These are phyloP conservation scores for Skeletonema menzelii DNA, from an alignment of 108 stramenopile species.

Conservation along the genomic window DNA sequence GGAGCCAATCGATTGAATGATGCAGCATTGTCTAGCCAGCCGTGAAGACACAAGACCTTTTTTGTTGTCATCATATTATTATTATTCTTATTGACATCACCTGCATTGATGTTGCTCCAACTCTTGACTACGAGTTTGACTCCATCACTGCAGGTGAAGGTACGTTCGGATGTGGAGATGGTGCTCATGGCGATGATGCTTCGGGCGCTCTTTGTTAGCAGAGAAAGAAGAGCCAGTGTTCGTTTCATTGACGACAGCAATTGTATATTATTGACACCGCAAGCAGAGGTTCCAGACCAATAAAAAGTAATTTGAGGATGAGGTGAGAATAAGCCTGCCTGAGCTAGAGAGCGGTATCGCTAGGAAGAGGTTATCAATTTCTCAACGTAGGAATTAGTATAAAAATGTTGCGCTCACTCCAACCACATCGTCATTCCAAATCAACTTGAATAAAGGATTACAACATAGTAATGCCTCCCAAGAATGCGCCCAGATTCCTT, in stretches of 20 bases:
- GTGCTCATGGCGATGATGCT: neutral
- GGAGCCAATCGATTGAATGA: conserved; percentile 73
- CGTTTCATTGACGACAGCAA: neutral
- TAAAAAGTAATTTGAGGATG: no score
- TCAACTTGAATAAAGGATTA: no score
- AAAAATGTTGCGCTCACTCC: no score
- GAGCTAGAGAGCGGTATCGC: no score
- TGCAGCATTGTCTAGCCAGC: conserved; percentile 81
- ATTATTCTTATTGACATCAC: neutral
- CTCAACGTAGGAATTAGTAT: no score
- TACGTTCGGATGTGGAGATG: conserved; percentile 21
- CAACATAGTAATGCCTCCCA: neutral
- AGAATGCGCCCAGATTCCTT: conserved; percentile 29
- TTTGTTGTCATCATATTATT: conserved; percentile 18
- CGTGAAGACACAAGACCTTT: conserved; percentile 72
- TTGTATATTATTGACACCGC: no score
- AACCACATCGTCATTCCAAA: no score
- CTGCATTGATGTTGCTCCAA: conserved; percentile 39
- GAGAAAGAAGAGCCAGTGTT: neutral
- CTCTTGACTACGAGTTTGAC: conserved; percentile 21
- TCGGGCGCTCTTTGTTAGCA: neutral
- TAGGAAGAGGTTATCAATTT: no score
- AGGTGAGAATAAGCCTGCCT: no score
- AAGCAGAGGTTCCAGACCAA: no score
- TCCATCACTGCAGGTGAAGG: conserved; percentile 37